Evolutionary conservation across 805 yeast genomes (phyloP), one percentile per base, ranked within the genome.

Genomic region (Komagataella pseudopastoris): DNA sequence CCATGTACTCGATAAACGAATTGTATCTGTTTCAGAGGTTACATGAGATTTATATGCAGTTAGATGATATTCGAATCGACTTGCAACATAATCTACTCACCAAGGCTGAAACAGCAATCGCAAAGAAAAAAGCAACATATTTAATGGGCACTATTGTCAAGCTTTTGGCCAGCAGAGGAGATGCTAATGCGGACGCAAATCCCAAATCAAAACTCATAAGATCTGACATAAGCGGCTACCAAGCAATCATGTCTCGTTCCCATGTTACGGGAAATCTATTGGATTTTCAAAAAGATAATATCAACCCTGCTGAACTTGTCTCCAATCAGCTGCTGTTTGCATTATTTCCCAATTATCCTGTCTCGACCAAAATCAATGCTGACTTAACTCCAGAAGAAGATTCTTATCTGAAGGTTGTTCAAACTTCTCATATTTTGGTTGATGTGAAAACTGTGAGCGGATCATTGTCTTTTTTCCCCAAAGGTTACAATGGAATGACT

Each of bases 371-470:
- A 30, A 30, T 30, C 39, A 30, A 10, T 30, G 59, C 63, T n/a
- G 58, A 67, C 23, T 56, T 64, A 3, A 44, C 56, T 4, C 81
- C 86, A 1, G 63, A 66, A 14, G 68, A 70, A 24, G 72, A 74
- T 57, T 63, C 68, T 45, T 72, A 72, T 53, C 78, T 81, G 56
- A 65, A 66, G 47, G 71, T 72, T 43, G 75, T 75, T 4, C 72
- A 77, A 3, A 79, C 84, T 2, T 73, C 82, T 3, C 89, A 86
- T 62, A 78, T 88, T 52, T 64, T 87, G 63, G 87, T 85, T 47
- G 93, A 85, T 62, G 83, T 87, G 64, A 81, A 82, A 60, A 76
- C 85, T 45, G 87, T 85, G 44, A 67, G 71, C 17, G 79, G 79
- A 48, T 74, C 86, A 1, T 74, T 85, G 0, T 70, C 70, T 23